A percentile compares a stretch with the other conserved stretches of the same genome.
phyloP scores from a whole-genome alignment of 73 alveolate species.

The Paramecium caudatum region DNA sequence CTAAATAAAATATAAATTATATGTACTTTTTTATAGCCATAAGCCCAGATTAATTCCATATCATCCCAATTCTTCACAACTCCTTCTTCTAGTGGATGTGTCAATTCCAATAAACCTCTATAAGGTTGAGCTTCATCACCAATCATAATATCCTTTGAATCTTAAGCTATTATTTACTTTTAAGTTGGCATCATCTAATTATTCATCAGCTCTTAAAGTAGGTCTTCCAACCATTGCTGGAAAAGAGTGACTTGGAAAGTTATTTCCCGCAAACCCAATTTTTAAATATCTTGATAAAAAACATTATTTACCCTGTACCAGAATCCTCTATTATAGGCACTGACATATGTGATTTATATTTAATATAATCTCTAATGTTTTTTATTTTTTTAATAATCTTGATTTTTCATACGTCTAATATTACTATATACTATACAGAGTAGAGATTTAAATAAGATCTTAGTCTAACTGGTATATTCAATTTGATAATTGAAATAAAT shows the following conservation, averaged over 20 bases:
- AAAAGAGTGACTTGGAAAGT: conserved; percentile 88
- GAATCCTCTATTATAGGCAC: conserved; percentile 74
- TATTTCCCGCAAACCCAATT: conserved; percentile 93
- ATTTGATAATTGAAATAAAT: no score
- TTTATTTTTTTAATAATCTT: no score
- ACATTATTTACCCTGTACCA: conserved; percentile 72
- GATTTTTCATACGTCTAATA: no score
- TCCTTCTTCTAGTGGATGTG: conserved; percentile 96
- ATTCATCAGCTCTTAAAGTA: conserved; percentile 87
- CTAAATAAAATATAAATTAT: conserved; percentile 55
- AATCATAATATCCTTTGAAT: conserved; percentile 85
- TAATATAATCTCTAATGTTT: no score
- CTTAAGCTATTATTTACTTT: conserved; percentile 59
- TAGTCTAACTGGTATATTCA: no score
- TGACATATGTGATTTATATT: conserved; percentile 27
- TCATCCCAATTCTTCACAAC: conserved; percentile 94
- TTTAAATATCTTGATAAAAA: conserved; percentile 84
- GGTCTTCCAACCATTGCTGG: conserved; percentile 97
- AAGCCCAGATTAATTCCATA: conserved; percentile 93
- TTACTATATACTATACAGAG: no score
- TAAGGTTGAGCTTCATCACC: conserved; percentile 95
- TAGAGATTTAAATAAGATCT: no score
- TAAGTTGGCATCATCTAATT: conserved; percentile 86
- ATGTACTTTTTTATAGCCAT: conserved; percentile 84
- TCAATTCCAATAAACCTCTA: conserved; percentile 88